Base-by-base conservation (phyloP, 2,329 filamentous ascomycete species). In the Orbilia javanica region DNA sequence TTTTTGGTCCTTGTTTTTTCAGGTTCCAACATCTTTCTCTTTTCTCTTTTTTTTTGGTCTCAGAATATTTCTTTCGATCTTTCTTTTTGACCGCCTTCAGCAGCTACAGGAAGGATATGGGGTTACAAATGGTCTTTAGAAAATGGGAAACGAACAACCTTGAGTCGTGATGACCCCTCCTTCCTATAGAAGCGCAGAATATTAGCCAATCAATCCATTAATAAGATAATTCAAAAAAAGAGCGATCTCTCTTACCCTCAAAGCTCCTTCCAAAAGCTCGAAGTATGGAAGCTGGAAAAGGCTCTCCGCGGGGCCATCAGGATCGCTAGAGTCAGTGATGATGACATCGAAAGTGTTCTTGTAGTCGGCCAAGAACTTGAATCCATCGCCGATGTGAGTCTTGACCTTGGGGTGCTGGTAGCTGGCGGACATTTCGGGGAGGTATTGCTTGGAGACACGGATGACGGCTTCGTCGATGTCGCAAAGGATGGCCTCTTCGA, bases 211-310 rank as follows among this genome's bases (percentile, higher is more conserved):
- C 8, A 22, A 22, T n/a, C 11, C n/a, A n/a, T 25, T n/a, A 31
- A 7, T 18, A 5, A n/a, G 15, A 52, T 18, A 27, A 31, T 31
- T 25, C 13, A 53, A 4, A 34, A 44, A n/a, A 4, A 44, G 39
- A 20, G 15, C 13, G 15, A 27, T 11, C 31, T 10, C 13, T 50
- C 60, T 57, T 72, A 81, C 80, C 60, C 78, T 81, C 71, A 82
- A 79, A 83, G 96, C 96, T 83, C 91, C 92, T 85, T 92, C 88
- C 80, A 99, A 89, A 82, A 99, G 91, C 89, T 97, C 89, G 86
- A 98, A 99, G 90, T 99, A 99, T 79, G 94, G 92, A 89, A 97
- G 97, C 89, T 98, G 90, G 92, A 99, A 99, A 81, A 99, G 89
- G 83, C 89, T 91, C 90, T 98, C 94, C 82, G 96, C 96, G 34